Base-by-base conservation (phyloP, 345 rosid species). In the Laguncularia racemosa region DNA sequence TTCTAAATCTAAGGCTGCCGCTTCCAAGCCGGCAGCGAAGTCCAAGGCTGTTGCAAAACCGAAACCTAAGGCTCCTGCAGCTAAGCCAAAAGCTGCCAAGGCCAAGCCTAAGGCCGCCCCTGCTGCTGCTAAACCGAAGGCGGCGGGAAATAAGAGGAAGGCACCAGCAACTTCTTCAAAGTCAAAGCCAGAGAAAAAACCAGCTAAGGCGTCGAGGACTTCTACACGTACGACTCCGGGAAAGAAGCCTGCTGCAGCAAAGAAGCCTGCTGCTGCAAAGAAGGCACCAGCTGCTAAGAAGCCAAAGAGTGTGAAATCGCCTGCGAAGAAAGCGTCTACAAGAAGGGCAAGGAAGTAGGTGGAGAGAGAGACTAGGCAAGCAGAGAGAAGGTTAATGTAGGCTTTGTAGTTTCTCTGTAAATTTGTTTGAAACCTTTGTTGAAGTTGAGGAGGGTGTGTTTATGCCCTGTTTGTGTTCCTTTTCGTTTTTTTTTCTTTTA, bases 201-300 rank as follows among this genome's bases (percentile, higher is more conserved):
- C 88, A 16, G 81, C 77, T 0, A 86, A 86, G 70, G 86, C 71
- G 2, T 49, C 85, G 0, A 84, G 87, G 63, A 79, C 96, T 12
- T 84, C 95, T 0, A 68, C 81, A 2, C 75, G 91, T 66, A 80
- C 82, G 0, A 65, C 89, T 44, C 89, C 95, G 0, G 91, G 91
- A 56, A 87, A 69, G 69, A 87, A 58, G 21, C 64, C 70, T 12
- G 74, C 78, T 17, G 26, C 67, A 2, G 75, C 73, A 14, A 87
- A 82, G 80, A 77, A 77, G 64, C 70, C 73, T 0, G 62, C 71
- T 0, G 60, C 77, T 14, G 71, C 59, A 0, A 67, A 71, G 12
- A 80, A 81, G 72, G 78, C 68, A 48, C 61, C 83, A 1, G 78
- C 85, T 14, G 83, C 78, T 0, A 88, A 81, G 81, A 81, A 81